A percentile compares a stretch with the other conserved stretches of the same genome.
phyloP scores from a whole-genome alignment of 164 flowering plant genomes.

The Vitis riparia region DNA sequence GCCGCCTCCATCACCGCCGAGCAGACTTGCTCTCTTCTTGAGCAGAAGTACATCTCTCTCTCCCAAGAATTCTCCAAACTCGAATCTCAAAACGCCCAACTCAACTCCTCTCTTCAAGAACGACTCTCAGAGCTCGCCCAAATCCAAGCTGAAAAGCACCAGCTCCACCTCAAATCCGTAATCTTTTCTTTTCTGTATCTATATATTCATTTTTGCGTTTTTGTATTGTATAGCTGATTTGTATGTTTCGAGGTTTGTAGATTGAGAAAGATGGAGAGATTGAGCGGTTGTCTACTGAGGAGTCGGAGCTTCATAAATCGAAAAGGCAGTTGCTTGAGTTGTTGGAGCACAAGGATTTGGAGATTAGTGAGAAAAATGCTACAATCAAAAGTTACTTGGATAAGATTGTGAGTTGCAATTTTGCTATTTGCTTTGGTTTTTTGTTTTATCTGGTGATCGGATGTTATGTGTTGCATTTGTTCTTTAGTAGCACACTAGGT shows the following conservation, averaged over 20 bases:
- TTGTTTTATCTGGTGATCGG: background rate
- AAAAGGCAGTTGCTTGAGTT: constrained; percentile 77
- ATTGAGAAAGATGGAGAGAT: constrained; percentile 79
- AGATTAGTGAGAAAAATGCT: constrained; percentile 74
- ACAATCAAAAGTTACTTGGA: constrained; percentile 74
- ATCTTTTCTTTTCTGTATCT: background rate
- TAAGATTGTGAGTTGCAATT: constrained; percentile 61
- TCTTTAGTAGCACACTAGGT: too few relatives aligned
- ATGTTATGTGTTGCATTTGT: background rate
- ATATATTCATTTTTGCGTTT: background rate
- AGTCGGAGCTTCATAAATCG: constrained; percentile 64
- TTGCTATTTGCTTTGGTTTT: background rate
- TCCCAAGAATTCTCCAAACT: constrained; percentile 55
- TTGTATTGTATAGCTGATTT: background rate
- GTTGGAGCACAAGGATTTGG: constrained; percentile 75
- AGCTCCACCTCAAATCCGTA: constrained; percentile 58
- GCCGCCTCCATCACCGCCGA: constrained; percentile 87
- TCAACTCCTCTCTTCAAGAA: constrained; percentile 48
- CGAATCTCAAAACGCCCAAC: constrained; percentile 52
- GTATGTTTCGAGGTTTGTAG: constrained; percentile 30
- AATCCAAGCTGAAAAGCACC: constrained; percentile 66
- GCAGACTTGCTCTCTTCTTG: constrained; percentile 81
- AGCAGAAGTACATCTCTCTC: constrained; percentile 82
- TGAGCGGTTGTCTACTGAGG: constrained; percentile 60
- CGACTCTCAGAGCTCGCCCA: constrained; percentile 59